Evolutionary conservation across 176 grass and related monocot species (phyloP).

Genomic region (Avena atlantica): DNA sequence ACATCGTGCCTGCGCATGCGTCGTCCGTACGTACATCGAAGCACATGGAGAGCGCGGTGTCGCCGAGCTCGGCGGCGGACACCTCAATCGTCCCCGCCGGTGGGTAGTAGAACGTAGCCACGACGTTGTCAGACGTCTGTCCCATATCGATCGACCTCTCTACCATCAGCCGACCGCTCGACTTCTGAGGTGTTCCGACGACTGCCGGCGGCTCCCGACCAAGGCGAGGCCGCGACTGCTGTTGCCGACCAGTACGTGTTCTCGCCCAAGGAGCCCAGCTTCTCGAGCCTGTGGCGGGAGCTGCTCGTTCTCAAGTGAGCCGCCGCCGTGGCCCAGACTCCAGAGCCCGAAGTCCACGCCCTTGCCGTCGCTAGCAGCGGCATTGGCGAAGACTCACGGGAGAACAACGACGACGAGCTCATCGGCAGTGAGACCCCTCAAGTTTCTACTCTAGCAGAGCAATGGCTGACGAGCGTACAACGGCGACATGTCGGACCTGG

Average conservation of each 20-base stretch:
- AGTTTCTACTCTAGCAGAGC: slow-evolving; percentile 75
- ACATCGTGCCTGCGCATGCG: slow-evolving; percentile 59
- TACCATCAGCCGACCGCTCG: too few species aligned
- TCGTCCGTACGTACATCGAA: neutral
- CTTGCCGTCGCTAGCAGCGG: neutral
- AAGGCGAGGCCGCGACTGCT: slow-evolving; percentile 9
- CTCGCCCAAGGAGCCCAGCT: slow-evolving; percentile 94
- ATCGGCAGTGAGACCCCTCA: slow-evolving; percentile 46
- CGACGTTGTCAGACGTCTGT: slow-evolving; percentile 49
- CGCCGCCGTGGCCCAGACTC: neutral
- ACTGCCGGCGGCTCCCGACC: slow-evolving; percentile 21
- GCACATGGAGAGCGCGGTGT: slow-evolving; percentile 38
- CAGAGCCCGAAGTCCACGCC: slow-evolving; percentile 48
- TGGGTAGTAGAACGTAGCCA: slow-evolving; percentile 57
- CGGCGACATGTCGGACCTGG: slow-evolving; percentile 41
- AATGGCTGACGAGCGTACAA: slow-evolving; percentile 35
- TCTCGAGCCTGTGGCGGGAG: slow-evolving; percentile 87
- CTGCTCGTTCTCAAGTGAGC: slow-evolving; percentile 70
- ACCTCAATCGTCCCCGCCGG: slow-evolving; percentile 49
- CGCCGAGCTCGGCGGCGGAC: slow-evolving; percentile 50
- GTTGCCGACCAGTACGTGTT: slow-evolving; percentile 72
- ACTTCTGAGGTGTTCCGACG: too few species aligned
- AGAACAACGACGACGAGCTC: too few species aligned
- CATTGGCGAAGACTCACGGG: neutral
- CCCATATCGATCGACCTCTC: too few species aligned